A percentile compares a stretch with the other conserved stretches of the same genome.
These are phyloP conservation scores for Nakazawaea ishiwadae DNA, from an alignment of 805 yeast species.

Conservation along the genomic window DNA sequence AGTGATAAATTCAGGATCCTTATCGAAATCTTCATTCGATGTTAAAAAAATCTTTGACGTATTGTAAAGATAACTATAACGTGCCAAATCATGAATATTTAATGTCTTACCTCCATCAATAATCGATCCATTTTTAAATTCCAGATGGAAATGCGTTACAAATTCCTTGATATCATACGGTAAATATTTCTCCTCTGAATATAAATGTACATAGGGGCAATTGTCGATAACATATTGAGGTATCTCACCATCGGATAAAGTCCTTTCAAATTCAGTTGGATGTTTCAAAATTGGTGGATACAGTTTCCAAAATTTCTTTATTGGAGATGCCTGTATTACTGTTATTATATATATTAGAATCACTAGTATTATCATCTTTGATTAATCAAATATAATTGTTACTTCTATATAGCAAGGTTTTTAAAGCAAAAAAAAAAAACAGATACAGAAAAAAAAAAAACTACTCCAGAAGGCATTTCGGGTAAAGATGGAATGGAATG, in stretches of 20 bases:
- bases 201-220: slow-evolving; percentile 78
- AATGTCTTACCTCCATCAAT: slow-evolving; percentile 21
- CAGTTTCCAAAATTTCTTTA: slow-evolving; percentile 13
- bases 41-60: slow-evolving; percentile 49
- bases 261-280: slow-evolving; percentile 31
- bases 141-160: slow-evolving; percentile 61
- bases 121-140: slow-evolving; percentile 43
- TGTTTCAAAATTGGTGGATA: slow-evolving; percentile 31
- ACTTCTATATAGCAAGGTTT: not conserved
- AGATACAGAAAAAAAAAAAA: too few species aligned
- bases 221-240: slow-evolving; percentile 60
- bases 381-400: not conserved
- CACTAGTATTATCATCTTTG: not conserved
- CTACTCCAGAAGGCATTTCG: too few species aligned
- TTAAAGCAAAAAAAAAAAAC: too few species aligned
- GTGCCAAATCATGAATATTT: slow-evolving; percentile 27
- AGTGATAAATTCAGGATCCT: slow-evolving; percentile 80
- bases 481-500: too few species aligned
- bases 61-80: slow-evolving; percentile 28
- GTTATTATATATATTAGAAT: not conserved
- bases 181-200: slow-evolving; percentile 81
- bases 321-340: not conserved
- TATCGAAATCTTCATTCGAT: slow-evolving; percentile 63
- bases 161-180: slow-evolving; percentile 77
- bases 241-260: slow-evolving; percentile 47